Percentiles rank a stretch among this genome's conserved stretches.
These are phyloP conservation scores for Citrus maxima DNA, from an alignment of 345 rosid species.

Conservation along the genomic window DNA sequence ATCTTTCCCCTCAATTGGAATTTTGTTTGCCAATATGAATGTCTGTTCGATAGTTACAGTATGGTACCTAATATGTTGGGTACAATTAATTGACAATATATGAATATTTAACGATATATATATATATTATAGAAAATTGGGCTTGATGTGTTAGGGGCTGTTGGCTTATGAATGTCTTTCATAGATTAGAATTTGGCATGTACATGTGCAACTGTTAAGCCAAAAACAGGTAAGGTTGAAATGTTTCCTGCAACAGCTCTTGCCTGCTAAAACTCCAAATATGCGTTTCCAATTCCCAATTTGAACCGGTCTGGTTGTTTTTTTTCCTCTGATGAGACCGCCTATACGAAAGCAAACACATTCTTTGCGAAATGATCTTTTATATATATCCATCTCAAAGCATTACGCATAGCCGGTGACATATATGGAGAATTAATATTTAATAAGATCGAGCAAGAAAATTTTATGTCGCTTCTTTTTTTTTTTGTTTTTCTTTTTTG, in stretches of 20 bases:
- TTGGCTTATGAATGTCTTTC: background rate
- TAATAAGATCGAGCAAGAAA: background rate
- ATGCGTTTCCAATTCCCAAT: background rate
- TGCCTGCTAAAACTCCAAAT: background rate
- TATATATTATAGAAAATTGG: too few species aligned
- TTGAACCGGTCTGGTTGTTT: constrained; percentile 18
- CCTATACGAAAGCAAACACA: background rate
- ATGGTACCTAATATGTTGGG: background rate
- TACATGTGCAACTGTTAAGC: background rate
- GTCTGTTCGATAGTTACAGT: background rate
- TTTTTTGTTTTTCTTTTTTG: background rate
- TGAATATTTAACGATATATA: background rate
- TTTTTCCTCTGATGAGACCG: background rate
- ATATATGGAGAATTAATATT: background rate
- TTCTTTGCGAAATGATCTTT: background rate
- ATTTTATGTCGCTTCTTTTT: background rate
- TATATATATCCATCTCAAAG: background rate
- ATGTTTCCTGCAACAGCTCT: background rate
- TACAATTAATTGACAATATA: too few species aligned
- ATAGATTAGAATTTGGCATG: background rate
- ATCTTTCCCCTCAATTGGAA: background rate
- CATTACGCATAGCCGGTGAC: background rate
- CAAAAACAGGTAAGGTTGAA: background rate
- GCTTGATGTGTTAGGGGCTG: background rate
- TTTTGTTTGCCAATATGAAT: background rate